phyloP scores from a whole-genome alignment of 176 grass and related monocot species.

The Phoenix roebelenii region DNA sequence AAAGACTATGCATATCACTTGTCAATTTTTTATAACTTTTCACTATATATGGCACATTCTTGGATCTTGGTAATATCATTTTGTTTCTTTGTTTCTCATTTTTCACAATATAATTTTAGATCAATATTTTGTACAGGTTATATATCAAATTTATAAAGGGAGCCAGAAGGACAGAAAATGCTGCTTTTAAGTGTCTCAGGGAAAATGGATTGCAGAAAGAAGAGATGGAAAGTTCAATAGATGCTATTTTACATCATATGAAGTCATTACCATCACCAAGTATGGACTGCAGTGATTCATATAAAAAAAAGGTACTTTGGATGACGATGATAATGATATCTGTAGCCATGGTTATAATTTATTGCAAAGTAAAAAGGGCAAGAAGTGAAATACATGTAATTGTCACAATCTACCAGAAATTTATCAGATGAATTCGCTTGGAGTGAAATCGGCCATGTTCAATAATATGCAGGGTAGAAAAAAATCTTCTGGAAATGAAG shows the following conservation, averaged over 20 bases:
- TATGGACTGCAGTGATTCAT: background rate
- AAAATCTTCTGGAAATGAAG: background rate
- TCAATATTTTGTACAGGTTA: background rate
- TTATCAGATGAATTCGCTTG: background rate
- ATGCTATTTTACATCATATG: background rate
- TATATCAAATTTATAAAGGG: constrained; percentile 5
- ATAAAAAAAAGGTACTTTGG: background rate
- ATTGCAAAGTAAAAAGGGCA: too few relatives aligned
- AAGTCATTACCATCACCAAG: background rate
- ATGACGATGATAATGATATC: background rate
- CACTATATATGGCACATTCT: too few relatives aligned
- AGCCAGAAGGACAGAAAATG: background rate
- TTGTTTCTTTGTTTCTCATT: too few relatives aligned
- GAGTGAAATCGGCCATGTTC: background rate
- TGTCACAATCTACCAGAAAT: background rate
- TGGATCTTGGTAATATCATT: too few relatives aligned
- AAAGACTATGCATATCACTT: too few relatives aligned
- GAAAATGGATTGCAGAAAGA: background rate
- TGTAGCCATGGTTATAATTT: background rate
- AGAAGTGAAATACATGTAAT: background rate
- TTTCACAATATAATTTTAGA: too few relatives aligned
- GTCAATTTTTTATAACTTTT: too few relatives aligned
- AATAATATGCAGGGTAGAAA: background rate
- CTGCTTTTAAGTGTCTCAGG: background rate
- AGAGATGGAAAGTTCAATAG: background rate